Evolutionary conservation across 73 alveolate species (phyloP), one percentile per base, ranked within the genome.

Genomic region (Paraurostyla sp.): DNA sequence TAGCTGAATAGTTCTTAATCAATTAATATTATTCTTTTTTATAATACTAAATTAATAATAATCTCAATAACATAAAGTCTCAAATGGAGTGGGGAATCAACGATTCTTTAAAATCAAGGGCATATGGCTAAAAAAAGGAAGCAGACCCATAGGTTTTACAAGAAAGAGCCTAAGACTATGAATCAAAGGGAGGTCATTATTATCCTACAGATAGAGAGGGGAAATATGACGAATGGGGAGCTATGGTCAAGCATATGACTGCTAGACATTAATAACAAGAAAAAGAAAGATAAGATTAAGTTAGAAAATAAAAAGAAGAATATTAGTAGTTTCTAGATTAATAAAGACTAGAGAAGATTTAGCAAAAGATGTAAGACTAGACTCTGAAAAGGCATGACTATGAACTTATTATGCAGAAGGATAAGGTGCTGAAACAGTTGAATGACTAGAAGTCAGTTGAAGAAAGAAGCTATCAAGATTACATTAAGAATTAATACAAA

Each of bases 21-120:
- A n/a, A n/a, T n/a, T n/a, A n/a, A n/a, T n/a, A 60, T 29, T 9
- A 9, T 4, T 9, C 69, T 13, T 52, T 9, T 52, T 20, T 13
- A 52, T 13, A 52, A 18, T 52, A 52, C 33, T 32, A 15, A 23
- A 13, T 62, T 62, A 62, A 23, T 4, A 62, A 15, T 36, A 16
- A 62, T 62, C 4, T 62, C 30, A 7, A 9, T 27, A 25, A 15
- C 7, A n/a, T 25, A 11, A 36, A 69, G 4, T 35, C 33, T 43
- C 29, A 15, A 69, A 69, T 69, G 84, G 84, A 69, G 84, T 69
- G 84, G 84, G 84, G 84, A 69, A 69, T 69, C 41, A 69, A 69
- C 25, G 84, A 69, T 29, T 22, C 33, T n/a, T 42, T 69, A 38
- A 69, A 69, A 69, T 69, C 58, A 4, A 15, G 62, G 7, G 58